Evolutionary conservation across 1,284 basidiomycete species (phyloP).

Genomic region (Pseudomicrostroma phylloplanum): DNA sequence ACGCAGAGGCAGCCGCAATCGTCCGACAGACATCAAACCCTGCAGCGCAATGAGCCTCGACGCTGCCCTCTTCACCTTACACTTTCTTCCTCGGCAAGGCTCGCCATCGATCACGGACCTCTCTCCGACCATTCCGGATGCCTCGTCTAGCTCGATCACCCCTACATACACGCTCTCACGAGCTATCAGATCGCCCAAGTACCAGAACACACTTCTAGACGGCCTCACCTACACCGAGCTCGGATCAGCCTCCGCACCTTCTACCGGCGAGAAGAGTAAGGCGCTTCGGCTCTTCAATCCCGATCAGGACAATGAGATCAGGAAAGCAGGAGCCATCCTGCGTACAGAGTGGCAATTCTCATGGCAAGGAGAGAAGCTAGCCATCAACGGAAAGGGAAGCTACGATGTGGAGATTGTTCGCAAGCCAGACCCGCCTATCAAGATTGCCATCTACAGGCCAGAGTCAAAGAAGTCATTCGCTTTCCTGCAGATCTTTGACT

Average conservation of each 20-base stretch:
- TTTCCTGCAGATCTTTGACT: slow-evolving; percentile 73
- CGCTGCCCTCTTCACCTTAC: slow-evolving; percentile 29
- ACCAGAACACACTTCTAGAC: slow-evolving; percentile 28
- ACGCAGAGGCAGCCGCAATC: too few relatives aligned
- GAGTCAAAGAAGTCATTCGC: slow-evolving; percentile 62
- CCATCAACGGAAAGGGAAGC: slow-evolving; percentile 2
- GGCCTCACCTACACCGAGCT: slow-evolving; percentile 24
- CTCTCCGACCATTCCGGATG: background rate
- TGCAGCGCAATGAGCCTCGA: slow-evolving; percentile 23
- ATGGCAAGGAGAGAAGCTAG: slow-evolving; percentile 59
- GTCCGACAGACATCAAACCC: too few relatives aligned
- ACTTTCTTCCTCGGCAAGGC: slow-evolving; percentile 17
- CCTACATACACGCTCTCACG: slow-evolving; percentile 30
- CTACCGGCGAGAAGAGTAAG: slow-evolving; percentile 59
- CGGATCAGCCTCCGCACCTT: slow-evolving; percentile 20
- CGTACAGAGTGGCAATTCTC: slow-evolving; percentile 69
- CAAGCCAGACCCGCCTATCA: slow-evolving; percentile 74
- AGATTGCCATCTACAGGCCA: slow-evolving; percentile 71
- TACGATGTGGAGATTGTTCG: slow-evolving; percentile 61
- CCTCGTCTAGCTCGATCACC: background rate
- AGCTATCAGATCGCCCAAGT: slow-evolving; percentile 21
- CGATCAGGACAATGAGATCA: slow-evolving; percentile 61
- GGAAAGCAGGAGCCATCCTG: slow-evolving; percentile 64
- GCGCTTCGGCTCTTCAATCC: slow-evolving; percentile 69
- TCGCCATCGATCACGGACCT: slow-evolving; percentile 9